Conservation (phyloP, 495 filamentous ascomycete species). For the Hypoxylon fuscum region DNA sequence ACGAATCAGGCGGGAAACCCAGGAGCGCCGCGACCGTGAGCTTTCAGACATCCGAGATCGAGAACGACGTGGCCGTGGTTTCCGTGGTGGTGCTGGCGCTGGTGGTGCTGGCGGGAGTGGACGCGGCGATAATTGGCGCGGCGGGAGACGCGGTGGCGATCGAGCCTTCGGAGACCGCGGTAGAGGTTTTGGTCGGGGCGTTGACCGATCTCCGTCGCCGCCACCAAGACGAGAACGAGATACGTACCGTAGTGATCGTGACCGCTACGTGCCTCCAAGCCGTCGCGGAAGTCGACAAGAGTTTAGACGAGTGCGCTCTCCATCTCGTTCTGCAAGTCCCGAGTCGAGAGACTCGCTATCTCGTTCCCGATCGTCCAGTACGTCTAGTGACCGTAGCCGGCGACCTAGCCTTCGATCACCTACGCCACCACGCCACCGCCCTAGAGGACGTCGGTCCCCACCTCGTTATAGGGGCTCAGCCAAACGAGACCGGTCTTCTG, state of each 20-base stretch:
- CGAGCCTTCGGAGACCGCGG: constrained; percentile 56
- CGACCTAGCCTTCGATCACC: constrained; percentile 48
- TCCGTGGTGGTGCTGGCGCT: constrained; percentile 63
- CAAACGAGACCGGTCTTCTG: constrained; percentile 56
- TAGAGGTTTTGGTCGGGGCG: constrained; percentile 54
- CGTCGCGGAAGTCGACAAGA: constrained; percentile 52
- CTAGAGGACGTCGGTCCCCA: constrained; percentile 56
- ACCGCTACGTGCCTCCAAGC: constrained; percentile 60
- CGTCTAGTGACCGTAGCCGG: constrained; percentile 42
- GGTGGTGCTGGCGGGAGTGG: too few species aligned
- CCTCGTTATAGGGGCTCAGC: constrained; percentile 44
- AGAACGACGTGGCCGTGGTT: constrained; percentile 77
- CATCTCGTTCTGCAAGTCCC: constrained; percentile 39
- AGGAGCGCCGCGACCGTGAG: constrained; percentile 64
- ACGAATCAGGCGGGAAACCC: constrained; percentile 68
- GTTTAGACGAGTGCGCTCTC: constrained; percentile 42
- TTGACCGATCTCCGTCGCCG: constrained; percentile 71
- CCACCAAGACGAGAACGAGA: constrained; percentile 61
- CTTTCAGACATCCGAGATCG: constrained; percentile 73
- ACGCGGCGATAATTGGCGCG: constrained; percentile 57
- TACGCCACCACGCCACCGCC: constrained; percentile 48
- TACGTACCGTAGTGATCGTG: constrained; percentile 51
- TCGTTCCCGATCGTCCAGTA: constrained; percentile 48
- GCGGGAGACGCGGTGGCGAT: constrained; percentile 58
- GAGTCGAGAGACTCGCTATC: constrained; percentile 39